phyloP scores from a whole-genome alignment of 2,329 filamentous ascomycete species.

The Hysterium pulicare region DNA sequence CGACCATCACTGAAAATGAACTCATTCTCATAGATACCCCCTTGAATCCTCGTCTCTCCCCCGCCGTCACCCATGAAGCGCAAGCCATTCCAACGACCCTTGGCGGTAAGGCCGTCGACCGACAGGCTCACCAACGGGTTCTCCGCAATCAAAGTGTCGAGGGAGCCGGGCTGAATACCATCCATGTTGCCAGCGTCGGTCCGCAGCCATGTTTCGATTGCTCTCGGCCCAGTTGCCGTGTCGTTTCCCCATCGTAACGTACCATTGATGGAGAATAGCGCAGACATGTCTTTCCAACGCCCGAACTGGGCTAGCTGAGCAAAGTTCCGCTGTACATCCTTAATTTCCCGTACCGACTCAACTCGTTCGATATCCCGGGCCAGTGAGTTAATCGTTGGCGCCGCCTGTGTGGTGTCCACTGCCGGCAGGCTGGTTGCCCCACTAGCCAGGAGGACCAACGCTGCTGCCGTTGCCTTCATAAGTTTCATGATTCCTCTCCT shows the following conservation, averaged over 20 bases:
- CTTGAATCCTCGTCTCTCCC: constrained; percentile 17
- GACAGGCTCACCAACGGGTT: constrained; percentile 19
- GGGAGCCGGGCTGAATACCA: constrained; percentile 13
- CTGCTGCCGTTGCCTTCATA: background rate
- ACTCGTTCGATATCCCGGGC: constrained; percentile 16
- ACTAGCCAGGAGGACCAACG: too few species aligned
- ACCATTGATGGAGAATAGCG: constrained; percentile 16
- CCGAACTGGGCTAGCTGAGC: constrained; percentile 20
- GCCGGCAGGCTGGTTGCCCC: too few species aligned
- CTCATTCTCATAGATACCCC: constrained; percentile 24
- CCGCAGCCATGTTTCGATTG: constrained; percentile 15
- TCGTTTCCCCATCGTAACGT: constrained; percentile 17
- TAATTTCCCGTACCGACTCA: constrained; percentile 23
- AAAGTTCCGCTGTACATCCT: constrained; percentile 18
- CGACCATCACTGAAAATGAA: constrained; percentile 10
- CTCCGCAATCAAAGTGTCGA: constrained; percentile 19
- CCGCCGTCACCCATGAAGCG: constrained; percentile 20
- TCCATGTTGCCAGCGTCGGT: constrained; percentile 17
- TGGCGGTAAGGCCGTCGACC: constrained; percentile 15
- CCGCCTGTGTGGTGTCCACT: too few species aligned
- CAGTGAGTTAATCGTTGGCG: too few species aligned
- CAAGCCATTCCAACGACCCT: constrained; percentile 23
- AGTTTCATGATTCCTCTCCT: background rate
- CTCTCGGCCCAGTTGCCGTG: constrained; percentile 10
- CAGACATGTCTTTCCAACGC: constrained; percentile 9